Evolutionary conservation across 1,284 basidiomycete species (phyloP).

Genomic region (Austroboletus sp.): DNA sequence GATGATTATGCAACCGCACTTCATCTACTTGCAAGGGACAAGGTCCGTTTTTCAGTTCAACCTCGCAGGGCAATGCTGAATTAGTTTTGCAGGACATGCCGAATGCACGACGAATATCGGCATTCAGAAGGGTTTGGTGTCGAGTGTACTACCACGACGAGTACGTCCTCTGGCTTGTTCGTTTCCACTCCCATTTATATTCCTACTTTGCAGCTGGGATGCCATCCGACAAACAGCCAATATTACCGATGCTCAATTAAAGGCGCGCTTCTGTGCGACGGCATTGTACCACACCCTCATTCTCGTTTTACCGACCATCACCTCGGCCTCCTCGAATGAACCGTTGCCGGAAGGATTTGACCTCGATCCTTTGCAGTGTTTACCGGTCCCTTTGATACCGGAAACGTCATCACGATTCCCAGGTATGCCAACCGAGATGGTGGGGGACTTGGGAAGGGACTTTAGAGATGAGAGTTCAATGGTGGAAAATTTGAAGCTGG

Average conservation of each 20-base stretch:
- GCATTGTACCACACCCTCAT: constrained; percentile 62
- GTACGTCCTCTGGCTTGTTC: constrained; percentile 41
- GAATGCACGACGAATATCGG: constrained; percentile 58
- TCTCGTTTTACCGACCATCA: constrained; percentile 38
- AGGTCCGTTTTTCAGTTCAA: constrained; percentile 36
- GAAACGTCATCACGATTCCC: constrained; percentile 66
- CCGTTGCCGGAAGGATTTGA: constrained; percentile 44
- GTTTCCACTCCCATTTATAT: constrained; percentile 1
- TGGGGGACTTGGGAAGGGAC: constrained; percentile 51
- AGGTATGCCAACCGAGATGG: constrained; percentile 57
- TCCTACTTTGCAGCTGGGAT: constrained; percentile 55
- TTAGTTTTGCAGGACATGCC: constrained; percentile 51
- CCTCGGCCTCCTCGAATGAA: constrained; percentile 26
- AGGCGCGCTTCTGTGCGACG: constrained; percentile 56
- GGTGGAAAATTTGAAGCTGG: constrained; percentile 51
- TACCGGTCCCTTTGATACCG: constrained; percentile 46
- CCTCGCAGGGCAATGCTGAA: constrained; percentile 2
- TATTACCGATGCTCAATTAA: constrained; percentile 66
- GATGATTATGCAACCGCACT: constrained; percentile 62
- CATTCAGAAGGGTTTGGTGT: constrained; percentile 76
- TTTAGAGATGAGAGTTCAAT: constrained; percentile 53
- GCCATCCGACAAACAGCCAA: constrained; percentile 59
- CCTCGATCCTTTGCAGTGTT: constrained; percentile 47
- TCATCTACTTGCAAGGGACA: constrained; percentile 50
- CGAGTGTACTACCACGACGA: constrained; percentile 83